Evolutionary conservation across 331 rosid species (phyloP), one percentile per base, ranked within the genome.

Genomic region (Acacia concinna): DNA sequence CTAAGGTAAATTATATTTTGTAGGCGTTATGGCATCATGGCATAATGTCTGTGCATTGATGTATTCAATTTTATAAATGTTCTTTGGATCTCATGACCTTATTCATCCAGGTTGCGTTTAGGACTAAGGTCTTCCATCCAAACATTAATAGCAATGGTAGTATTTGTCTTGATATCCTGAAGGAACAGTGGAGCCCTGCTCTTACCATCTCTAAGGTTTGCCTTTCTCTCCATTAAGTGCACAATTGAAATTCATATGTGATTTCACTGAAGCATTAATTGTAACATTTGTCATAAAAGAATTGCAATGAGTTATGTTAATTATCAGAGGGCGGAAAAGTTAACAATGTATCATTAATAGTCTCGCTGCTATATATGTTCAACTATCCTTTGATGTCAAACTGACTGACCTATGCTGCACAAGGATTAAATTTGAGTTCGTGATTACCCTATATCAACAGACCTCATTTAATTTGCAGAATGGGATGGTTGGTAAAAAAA

Each of bases 181-280:
- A 91, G 75, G 96, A 91, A 79, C 96, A 91, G 59, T 89, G 93
- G 93, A 91, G 96, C 81, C 96, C 96, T 0, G 96, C 96, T 1
- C 96, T 91, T 51, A 91, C 93, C 11, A 89, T 91, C 77, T 91
- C 96, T 0, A 89, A 89, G 93, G 93, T 89, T 56, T 27, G 64
- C 18, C 46, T 63, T 65, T 71, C 32, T 31, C 20, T 31, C 11
- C 68, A 17, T 17, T 17, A 15, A 62, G 17, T 62, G 2, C 2
- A 30, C 23, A 15, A 62, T 31, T 62, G 68, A 6, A 62, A 31
- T n/a, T n/a, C n/a, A n/a, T 30, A 31, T 31, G 68, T 62, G 40
- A 30, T 17, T 31, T 62, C 40, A 17, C 68, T 13, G 4, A 30
- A 13, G 68, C 40, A 28, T 12, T 28, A 30, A 4, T 15, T 31